phyloP scores from a whole-genome alignment of 2,329 filamentous ascomycete species.

The Aspergillus spinulosporus region DNA sequence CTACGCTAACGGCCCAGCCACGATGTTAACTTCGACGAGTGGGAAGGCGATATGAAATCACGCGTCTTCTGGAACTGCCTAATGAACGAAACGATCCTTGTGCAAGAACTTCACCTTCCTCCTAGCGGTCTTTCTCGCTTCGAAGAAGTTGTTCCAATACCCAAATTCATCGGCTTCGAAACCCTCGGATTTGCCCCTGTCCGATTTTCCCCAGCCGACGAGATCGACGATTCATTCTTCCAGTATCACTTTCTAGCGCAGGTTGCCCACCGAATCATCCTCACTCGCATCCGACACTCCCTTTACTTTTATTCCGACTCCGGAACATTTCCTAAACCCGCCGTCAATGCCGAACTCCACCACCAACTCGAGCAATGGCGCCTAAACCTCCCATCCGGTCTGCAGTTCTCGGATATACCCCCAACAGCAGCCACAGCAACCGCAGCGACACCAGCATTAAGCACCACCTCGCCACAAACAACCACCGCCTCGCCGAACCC shows the following conservation, averaged over 20 bases:
- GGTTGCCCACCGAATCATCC: slow-evolving; percentile 57
- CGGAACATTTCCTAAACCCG: slow-evolving; percentile 49
- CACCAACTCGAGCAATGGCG: slow-evolving; percentile 60
- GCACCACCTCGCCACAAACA: slow-evolving; percentile 18
- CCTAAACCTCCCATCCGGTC: slow-evolving; percentile 49
- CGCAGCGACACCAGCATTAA: not conserved
- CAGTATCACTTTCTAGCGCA: slow-evolving; percentile 60
- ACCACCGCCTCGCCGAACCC: slow-evolving; percentile 24
- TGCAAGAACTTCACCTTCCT: slow-evolving; percentile 56
- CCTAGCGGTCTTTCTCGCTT: slow-evolving; percentile 53
- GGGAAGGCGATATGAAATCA: slow-evolving; percentile 59
- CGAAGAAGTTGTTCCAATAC: slow-evolving; percentile 55
- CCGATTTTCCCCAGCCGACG: slow-evolving; percentile 31
- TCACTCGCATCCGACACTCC: slow-evolving; percentile 55
- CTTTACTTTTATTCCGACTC: slow-evolving; percentile 52
- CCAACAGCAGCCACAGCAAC: slow-evolving; percentile 7
- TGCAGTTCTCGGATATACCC: slow-evolving; percentile 46
- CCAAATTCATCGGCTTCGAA: slow-evolving; percentile 53
- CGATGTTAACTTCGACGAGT: slow-evolving; percentile 49
- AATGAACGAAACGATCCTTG: slow-evolving; percentile 58
- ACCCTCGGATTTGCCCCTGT: slow-evolving; percentile 35
- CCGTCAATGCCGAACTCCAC: slow-evolving; percentile 53
- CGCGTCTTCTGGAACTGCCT: slow-evolving; percentile 57
- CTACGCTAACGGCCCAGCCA: slow-evolving; percentile 28
- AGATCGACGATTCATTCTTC: slow-evolving; percentile 56